Evolutionary conservation across 495 filamentous ascomycete genomes (phyloP), one percentile per base, ranked within the genome.

Genomic region (Lophiostoma macrostomum): DNA sequence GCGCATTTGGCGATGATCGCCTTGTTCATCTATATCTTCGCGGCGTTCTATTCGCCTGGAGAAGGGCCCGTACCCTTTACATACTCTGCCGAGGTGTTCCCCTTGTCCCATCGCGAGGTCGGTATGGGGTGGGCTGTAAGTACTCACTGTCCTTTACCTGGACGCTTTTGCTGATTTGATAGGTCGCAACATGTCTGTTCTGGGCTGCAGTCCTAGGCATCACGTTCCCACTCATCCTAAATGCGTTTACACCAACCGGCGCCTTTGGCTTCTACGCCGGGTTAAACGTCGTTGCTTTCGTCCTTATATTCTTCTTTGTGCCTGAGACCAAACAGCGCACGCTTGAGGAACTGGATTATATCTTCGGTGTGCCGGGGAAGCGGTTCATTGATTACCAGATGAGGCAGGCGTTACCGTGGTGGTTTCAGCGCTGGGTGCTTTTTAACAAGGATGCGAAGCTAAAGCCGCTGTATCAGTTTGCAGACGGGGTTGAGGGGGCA

Each of bases 41-140:
- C 69, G 35, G 79, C 75, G n/a, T 87, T 87, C 62, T 90, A 88
- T 68, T 85, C 82, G 0, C 83, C 85, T 2, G 88, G 88, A 22
- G 87, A 89, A 63, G 88, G 88, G 0, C 88, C 88, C 5, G 87
- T 91, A 0, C 87, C 88, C 2, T 91, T 89, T 60, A 83, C 85
- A 5, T 90, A 91, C 69, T 82, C 79, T 12, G 87, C 87, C 35
- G 87, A 91, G 64, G 87, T 86, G 0, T 89, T 84, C 66, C 87
- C 87, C 0, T 73, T 89, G 0, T 83, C 78, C 2, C 84, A 88
- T 65, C 79, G 86, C 51, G 84, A 88, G 57, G 56, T 64, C 11
- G 86, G 86, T 44, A 90, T 90, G 86, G 77, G 75, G 0, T 84
- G 82, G 70, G 77, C 86, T 3, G 85, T 88, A 5, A n/a, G n/a